Evolutionary conservation across 768 basidiomycete species (phyloP), one percentile per base, ranked within the genome.

Genomic region (Cytidiella melzeri): DNA sequence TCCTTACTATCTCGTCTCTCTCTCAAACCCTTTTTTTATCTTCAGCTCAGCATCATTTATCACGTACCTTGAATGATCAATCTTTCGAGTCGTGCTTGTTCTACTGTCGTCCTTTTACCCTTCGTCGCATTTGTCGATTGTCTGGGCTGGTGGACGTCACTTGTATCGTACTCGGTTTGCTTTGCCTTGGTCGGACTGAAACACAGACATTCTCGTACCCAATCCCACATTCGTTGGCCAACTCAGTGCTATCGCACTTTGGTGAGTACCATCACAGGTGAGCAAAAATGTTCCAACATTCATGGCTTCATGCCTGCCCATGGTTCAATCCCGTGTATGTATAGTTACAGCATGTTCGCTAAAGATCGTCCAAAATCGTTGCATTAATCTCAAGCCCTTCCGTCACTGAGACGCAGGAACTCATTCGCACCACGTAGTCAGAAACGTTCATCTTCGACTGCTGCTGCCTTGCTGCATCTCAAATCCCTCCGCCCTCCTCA

Each of bases 401-500:
- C n/a, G n/a, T n/a, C n/a, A n/a, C n/a, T n/a, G n/a, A n/a, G n/a
- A n/a, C n/a, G n/a, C n/a, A n/a, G n/a, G n/a, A n/a, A n/a, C n/a
- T n/a, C n/a, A n/a, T n/a, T n/a, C n/a, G n/a, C n/a, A n/a, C n/a
- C n/a, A n/a, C n/a, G n/a, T n/a, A n/a, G n/a, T n/a, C n/a, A n/a
- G n/a, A n/a, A n/a, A n/a, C n/a, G n/a, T n/a, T n/a, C n/a, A n/a
- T n/a, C n/a, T n/a, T n/a, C n/a, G n/a, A n/a, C n/a, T n/a, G n/a
- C n/a, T n/a, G n/a, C n/a, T n/a, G n/a, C n/a, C 30, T 38, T 53
- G 47, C 9, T 41, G 19, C 26, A 54, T 50, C 40, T 54, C 53
- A 41, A 54, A 54, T 13, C 53, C 53, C 28, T 54, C 53, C 9
- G 53, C 48, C 7, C 27, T 26, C 18, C 45, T 37, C 11, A 47